These are phyloP conservation scores for Lactuca sativa DNA, from an alignment of 129 eudicot genomes.

Conservation along the genomic window DNA sequence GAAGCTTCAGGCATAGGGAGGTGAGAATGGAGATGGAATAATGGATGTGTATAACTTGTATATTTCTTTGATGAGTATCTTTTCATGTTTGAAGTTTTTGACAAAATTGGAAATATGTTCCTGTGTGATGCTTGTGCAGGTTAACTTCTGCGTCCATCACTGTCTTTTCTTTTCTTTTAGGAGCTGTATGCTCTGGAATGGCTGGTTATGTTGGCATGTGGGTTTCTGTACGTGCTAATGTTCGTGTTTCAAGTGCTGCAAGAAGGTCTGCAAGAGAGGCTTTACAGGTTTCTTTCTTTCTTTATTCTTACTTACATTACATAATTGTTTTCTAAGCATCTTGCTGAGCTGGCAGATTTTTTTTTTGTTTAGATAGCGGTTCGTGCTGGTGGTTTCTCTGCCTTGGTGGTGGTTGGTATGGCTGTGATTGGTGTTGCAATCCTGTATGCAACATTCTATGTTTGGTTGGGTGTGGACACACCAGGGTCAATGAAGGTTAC, in stretches of 20 bases:
- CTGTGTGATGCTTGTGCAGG: constrained; percentile 54
- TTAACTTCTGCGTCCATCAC: constrained; percentile 78
- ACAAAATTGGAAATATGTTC: background rate
- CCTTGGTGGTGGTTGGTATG: constrained; percentile 95
- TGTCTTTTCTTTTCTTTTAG: constrained; percentile 80
- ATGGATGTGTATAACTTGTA: background rate
- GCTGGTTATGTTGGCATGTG: constrained; percentile 99
- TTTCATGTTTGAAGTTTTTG: constrained; percentile 12
- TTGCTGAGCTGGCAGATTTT: constrained; percentile 20
- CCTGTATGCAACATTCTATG: constrained; percentile 86
- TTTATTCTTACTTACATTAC: background rate
- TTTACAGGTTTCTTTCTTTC: constrained; percentile 55
- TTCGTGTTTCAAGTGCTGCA: constrained; percentile 97
- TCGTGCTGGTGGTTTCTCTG: constrained; percentile 98
- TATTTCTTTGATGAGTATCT: background rate
- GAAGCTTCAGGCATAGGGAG: constrained; percentile 88
- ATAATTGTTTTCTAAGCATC: constrained; percentile 18
- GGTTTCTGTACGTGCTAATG: constrained; percentile 99
- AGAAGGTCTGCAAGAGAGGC: constrained; percentile 98
- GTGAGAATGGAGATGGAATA: constrained; percentile 47
- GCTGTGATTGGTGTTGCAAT: constrained; percentile 94
- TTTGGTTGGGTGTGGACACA: constrained; percentile 84
- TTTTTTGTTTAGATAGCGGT: constrained; percentile 67
- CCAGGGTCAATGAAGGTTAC: constrained; percentile 94
- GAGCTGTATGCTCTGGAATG: constrained; percentile 93